Base-by-base conservation (phyloP, 768 basidiomycete species). In the Xerocomus potaroensis region DNA sequence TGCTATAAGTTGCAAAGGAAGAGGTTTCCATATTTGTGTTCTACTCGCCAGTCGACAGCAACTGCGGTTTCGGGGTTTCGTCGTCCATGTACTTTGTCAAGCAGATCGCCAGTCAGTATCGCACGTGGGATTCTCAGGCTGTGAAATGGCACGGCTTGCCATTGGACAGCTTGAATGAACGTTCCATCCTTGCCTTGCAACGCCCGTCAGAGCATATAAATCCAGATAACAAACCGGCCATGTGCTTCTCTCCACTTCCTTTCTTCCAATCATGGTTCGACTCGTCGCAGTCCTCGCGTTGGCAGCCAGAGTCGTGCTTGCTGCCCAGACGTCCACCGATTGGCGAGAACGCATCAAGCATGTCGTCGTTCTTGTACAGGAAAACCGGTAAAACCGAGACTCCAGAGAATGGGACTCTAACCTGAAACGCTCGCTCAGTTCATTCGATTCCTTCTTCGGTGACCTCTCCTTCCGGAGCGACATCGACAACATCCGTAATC, bases 291-390 rank as follows among this genome's bases (percentile, higher is more conserved):
- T 45, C 24, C 40, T 60, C 8, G 44, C 42, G 8, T 31, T 60
- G 21, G 45, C 32, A 9, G 30, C 14, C 9, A 29, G 34, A 7
- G 19, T 30, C 3, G 41, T 7, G 2, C 10, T 47, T 15, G 37
- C 22, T 15, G 38, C 46, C 4, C 12, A 0, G 6, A 6, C 45
- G 7, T 56, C 57, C 30, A 24, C 48, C 1, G 51, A 50, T 30
- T 61, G 60, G 60, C 49, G 50, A 35, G 60, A 61, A 5, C 51
- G 34, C 7, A 50, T 61, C 51, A 62, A 62, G 29, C 44, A 62
- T 12, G 57, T 60, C 0, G 60, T 62, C 3, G 60, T 61, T 36
- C 59, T 62, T 22, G 57, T 61, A 18, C 59, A 61, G 23, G 60
- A 59, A 26, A 61, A 61, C 41, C 56, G 56, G 59, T 60, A 27